A percentile compares a stretch with the other conserved stretches of the same genome.
phyloP scores from a whole-genome alignment of 139 green algal genomes.

The Ettlia oleoabundans region DNA sequence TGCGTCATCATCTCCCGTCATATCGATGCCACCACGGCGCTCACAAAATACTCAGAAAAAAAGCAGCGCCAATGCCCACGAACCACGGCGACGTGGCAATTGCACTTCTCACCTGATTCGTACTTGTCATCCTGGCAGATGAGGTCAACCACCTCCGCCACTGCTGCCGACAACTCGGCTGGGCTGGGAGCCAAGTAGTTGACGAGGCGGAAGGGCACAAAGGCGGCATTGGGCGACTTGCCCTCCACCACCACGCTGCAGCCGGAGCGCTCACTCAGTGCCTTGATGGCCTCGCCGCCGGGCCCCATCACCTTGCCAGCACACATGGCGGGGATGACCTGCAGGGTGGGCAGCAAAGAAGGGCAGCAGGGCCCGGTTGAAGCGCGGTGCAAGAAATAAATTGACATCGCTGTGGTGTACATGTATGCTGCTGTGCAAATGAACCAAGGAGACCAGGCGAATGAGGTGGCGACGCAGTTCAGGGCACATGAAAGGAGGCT shows the following conservation, averaged over 20 bases:
- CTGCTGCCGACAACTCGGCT: slow-evolving; percentile 9
- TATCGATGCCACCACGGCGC: too few species aligned
- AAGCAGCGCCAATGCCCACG: too few species aligned
- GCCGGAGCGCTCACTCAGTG: slow-evolving; percentile 1
- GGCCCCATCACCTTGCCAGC: slow-evolving; percentile 47
- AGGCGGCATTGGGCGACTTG: slow-evolving; percentile 36
- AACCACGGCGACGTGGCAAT: too few species aligned
- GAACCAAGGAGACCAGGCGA: too few species aligned
- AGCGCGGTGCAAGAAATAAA: too few species aligned
- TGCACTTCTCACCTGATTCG: too few species aligned
- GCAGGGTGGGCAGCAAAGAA: background rate
- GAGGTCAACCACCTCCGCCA: slow-evolving; percentile 30
- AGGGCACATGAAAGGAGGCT: too few species aligned
- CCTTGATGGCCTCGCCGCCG: slow-evolving; percentile 36
- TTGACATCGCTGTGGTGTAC: too few species aligned
- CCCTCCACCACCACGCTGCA: slow-evolving; percentile 45
- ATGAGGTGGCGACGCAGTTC: too few species aligned
- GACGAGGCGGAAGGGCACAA: slow-evolving; percentile 48
- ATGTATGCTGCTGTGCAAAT: too few species aligned
- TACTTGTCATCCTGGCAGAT: slow-evolving; percentile 42
- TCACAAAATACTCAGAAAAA: too few species aligned
- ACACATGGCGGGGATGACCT: slow-evolving; percentile 46
- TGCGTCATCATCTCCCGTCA: too few species aligned
- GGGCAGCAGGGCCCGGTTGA: background rate
- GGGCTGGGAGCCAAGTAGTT: slow-evolving; percentile 10